Conservation (phyloP, 2,329 filamentous ascomycete species). For the Pseudocercospora macadamiae region DNA sequence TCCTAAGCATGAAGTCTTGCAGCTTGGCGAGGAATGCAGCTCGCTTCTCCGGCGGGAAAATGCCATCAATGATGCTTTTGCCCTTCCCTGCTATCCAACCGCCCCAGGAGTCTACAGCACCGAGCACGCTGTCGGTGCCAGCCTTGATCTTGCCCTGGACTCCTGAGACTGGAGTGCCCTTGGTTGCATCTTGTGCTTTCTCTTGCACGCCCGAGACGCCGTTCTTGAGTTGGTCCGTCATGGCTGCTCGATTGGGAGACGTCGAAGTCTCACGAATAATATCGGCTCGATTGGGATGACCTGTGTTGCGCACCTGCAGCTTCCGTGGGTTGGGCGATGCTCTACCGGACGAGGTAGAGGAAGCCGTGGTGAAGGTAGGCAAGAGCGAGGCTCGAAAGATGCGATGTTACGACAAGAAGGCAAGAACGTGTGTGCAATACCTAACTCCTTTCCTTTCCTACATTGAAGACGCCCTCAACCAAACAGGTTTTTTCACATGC, state of each 20-base stretch:
- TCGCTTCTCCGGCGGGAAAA: conserved; percentile 65
- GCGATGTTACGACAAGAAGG: not conserved
- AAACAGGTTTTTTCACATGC: conserved; percentile 10
- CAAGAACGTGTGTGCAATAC: not conserved
- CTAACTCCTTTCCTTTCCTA: not conserved
- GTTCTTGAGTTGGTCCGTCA: conserved; percentile 31
- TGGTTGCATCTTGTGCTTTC: conserved; percentile 26
- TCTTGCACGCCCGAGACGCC: conserved; percentile 22
- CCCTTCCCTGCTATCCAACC: conserved; percentile 34
- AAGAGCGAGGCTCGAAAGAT: not conserved
- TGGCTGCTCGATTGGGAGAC: conserved; percentile 23
- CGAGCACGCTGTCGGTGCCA: conserved; percentile 33
- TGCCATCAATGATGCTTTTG: conserved; percentile 49
- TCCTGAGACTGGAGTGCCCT: conserved; percentile 24
- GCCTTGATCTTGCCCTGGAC: conserved; percentile 32
- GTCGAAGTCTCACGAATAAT: conserved; percentile 29
- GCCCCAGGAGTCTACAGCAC: conserved; percentile 34
- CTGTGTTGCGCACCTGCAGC: conserved; percentile 30
- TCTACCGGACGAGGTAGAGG: conserved; percentile 15
- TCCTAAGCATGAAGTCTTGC: conserved; percentile 60
- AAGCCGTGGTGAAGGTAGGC: conserved; percentile 24
- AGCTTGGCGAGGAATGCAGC: conserved; percentile 59
- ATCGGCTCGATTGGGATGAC: conserved; percentile 30
- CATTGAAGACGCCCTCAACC: not conserved
- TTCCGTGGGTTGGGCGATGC: conserved; percentile 31